phyloP scores from a whole-genome alignment of 306 rosid genomes.

The Rosa persica region DNA sequence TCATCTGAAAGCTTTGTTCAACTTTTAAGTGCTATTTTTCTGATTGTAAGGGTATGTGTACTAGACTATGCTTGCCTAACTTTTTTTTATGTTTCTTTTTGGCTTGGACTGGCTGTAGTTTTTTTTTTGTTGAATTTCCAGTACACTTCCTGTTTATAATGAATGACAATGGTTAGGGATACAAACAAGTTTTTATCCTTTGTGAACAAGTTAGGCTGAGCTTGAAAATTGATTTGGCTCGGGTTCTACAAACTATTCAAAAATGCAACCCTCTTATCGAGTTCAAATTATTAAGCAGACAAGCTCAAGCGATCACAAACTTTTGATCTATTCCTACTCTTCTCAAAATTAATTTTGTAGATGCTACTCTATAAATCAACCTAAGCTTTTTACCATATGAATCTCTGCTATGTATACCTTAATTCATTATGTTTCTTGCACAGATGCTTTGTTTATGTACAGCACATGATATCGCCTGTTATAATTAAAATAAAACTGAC shows the following conservation, averaged over 20 bases:
- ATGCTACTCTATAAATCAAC: background rate
- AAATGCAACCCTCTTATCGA: background rate
- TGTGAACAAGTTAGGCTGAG: background rate
- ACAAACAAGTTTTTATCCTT: background rate
- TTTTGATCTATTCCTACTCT: background rate
- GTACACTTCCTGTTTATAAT: background rate
- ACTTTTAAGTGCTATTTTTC: constrained; percentile 84
- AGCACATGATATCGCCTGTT: background rate
- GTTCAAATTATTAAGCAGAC: background rate
- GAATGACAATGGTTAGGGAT: background rate
- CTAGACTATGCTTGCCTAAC: constrained; percentile 35
- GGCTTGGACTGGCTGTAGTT: background rate
- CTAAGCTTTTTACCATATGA: background rate
- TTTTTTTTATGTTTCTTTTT: background rate
- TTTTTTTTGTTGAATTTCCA: background rate
- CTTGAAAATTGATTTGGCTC: constrained; percentile 3
- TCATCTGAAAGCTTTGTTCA: constrained; percentile 97
- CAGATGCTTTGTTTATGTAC: background rate
- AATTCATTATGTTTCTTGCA: background rate
- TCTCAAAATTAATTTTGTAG: background rate
- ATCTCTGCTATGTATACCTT: background rate
- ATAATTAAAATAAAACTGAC: background rate
- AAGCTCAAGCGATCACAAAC: background rate
- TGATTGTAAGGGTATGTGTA: constrained; percentile 87
- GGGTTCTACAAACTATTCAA: background rate